Evolutionary conservation across 2,329 filamentous ascomycete species (phyloP).

Genomic region (Botrytis fabae): DNA sequence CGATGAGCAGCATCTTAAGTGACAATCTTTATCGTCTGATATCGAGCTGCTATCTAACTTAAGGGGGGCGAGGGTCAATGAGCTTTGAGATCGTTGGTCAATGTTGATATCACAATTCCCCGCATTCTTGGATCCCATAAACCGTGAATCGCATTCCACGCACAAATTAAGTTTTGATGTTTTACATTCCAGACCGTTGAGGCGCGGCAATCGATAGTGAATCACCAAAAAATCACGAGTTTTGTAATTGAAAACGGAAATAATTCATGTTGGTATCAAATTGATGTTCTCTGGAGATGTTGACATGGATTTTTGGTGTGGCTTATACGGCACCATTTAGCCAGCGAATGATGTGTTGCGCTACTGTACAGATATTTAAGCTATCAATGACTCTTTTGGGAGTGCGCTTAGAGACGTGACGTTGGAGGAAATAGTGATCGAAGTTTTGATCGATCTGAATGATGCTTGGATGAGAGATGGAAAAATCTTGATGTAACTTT

Average conservation of each 20-base stretch:
- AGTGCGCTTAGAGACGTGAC: background rate
- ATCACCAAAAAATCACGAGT: background rate
- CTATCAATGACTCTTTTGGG: background rate
- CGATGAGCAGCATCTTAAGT: background rate
- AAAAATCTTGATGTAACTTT: background rate
- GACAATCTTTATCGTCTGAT: background rate
- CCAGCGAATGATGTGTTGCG: background rate
- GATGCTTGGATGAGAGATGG: background rate
- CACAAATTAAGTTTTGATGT: background rate
- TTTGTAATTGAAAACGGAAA: background rate
- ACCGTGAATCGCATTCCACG: background rate
- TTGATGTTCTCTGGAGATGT: background rate
- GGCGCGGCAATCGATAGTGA: background rate
- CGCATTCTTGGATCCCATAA: background rate
- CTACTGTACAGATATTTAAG: background rate
- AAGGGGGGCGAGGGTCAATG: too few species aligned
- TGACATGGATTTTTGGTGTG: background rate
- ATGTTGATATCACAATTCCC: background rate
- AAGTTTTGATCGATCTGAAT: background rate
- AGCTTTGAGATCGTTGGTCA: background rate
- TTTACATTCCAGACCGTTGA: background rate
- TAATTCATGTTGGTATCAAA: background rate
- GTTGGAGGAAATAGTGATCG: background rate
- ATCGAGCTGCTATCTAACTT: background rate
- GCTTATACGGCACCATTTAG: background rate